Evolutionary conservation across 208 protist species (phyloP).

Genomic region (Wallacemonas sp.): DNA sequence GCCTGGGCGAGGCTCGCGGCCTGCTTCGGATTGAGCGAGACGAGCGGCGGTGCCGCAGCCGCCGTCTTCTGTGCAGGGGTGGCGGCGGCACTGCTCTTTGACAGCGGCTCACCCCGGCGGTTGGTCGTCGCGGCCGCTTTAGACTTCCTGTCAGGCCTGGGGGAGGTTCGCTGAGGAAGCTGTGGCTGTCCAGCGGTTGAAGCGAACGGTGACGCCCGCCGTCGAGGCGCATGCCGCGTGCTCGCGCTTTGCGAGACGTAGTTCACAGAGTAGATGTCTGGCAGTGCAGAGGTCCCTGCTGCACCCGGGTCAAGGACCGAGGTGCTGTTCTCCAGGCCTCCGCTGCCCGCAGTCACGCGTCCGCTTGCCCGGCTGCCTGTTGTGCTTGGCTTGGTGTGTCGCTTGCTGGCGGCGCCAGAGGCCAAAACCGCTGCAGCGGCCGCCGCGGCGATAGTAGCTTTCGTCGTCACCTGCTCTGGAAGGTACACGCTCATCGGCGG

Average conservation of each 20-base stretch:
- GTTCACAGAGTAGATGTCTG: slow-evolving; percentile 7
- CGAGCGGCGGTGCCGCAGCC: not conserved
- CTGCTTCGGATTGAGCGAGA: not conserved
- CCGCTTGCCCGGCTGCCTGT: not conserved
- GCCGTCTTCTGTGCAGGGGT: not conserved
- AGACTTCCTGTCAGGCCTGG: too few relatives aligned
- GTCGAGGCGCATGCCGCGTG: not conserved
- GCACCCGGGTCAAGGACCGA: not conserved
- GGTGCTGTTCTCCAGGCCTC: not conserved
- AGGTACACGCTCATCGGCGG: slow-evolving; percentile 76
- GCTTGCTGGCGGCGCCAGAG: too few relatives aligned
- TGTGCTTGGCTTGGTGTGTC: too few relatives aligned
- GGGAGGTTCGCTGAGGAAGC: not conserved
- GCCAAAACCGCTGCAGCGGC: slow-evolving; percentile 1
- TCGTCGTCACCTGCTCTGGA: slow-evolving; percentile 26
- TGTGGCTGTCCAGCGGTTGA: too few relatives aligned
- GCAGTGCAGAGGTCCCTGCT: not conserved
- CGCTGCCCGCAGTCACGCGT: not conserved
- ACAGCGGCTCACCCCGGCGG: not conserved
- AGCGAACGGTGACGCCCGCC: not conserved
- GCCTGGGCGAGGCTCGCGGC: not conserved
- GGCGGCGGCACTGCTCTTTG: not conserved
- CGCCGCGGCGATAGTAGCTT: slow-evolving; percentile 10
- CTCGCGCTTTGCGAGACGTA: not conserved
- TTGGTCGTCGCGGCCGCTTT: not conserved